These are phyloP conservation scores for Populus nigra DNA, from an alignment of 345 rosid genomes.

Conservation along the genomic window DNA sequence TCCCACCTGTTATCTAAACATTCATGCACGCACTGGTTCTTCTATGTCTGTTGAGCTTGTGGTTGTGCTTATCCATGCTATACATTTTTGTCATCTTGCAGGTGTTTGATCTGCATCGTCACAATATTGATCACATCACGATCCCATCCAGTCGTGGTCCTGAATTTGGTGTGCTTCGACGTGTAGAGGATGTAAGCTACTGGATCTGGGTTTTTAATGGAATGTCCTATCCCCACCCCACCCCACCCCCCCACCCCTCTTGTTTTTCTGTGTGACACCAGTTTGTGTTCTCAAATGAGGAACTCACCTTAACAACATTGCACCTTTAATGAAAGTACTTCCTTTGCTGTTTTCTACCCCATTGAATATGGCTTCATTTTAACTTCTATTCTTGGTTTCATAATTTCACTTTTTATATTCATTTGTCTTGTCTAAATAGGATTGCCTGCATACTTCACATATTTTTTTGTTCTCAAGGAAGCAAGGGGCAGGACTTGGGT, in stretches of 20 bases:
- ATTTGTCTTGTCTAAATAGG: background rate
- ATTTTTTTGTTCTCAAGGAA: background rate
- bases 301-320: background rate
- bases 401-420: background rate
- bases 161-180: slow-evolving; percentile 80
- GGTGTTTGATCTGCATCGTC: slow-evolving; percentile 93
- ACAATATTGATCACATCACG: slow-evolving; percentile 88
- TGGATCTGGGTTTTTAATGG: slow-evolving; percentile 8
- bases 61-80: background rate
- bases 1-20: background rate
- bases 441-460: background rate
- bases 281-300: background rate
- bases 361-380: background rate
- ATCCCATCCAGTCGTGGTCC: slow-evolving; percentile 76
- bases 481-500: background rate
- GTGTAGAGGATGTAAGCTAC: slow-evolving; percentile 79
- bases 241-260: background rate
- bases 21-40: background rate
- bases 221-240: too few species aligned
- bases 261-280: background rate
- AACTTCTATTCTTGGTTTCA: background rate
- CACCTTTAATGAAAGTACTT: background rate
- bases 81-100: slow-evolving; percentile 27
- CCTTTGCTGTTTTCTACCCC: background rate
- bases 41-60: background rate